Conservation (phyloP, 179 eudicot genomes). For the Corrigiola litoralis region DNA sequence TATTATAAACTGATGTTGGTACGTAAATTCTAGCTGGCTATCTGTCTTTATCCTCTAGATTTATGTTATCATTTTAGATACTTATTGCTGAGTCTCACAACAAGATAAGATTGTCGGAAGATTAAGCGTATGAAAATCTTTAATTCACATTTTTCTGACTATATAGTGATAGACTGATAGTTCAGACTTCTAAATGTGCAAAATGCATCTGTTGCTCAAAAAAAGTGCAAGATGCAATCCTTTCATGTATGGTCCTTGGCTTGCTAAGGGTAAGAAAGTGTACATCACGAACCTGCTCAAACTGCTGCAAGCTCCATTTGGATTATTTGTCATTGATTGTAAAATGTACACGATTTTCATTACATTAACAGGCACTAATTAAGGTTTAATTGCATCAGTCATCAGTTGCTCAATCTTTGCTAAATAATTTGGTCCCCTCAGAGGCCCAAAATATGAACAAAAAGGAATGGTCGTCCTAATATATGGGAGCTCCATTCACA, state of each 20-base stretch:
- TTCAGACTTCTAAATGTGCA: too few relatives aligned
- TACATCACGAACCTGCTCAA: too few relatives aligned
- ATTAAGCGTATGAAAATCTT: not conserved
- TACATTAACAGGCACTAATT: too few relatives aligned
- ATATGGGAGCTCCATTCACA: not conserved
- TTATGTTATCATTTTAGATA: not conserved
- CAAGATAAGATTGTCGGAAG: constrained; percentile 4
- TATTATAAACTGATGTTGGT: not conserved
- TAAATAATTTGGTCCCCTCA: constrained; percentile 13
- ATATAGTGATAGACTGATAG: not conserved
- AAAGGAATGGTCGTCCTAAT: not conserved
- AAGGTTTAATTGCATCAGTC: too few relatives aligned
- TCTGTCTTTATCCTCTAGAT: not conserved
- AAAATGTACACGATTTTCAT: too few relatives aligned
- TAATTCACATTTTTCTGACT: too few relatives aligned
- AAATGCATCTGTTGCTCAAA: too few relatives aligned
- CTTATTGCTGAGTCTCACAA: not conserved
- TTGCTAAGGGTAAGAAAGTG: too few relatives aligned
- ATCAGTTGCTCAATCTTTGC: not conserved
- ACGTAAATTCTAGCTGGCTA: not conserved
- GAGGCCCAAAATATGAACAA: not conserved
- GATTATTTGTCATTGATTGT: too few relatives aligned
- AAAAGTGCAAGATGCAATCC: too few relatives aligned
- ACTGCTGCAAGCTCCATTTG: too few relatives aligned
- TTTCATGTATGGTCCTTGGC: too few relatives aligned